Evolutionary conservation across 2,329 filamentous ascomycete genomes (phyloP), one percentile per base, ranked within the genome.

Genomic region (Thermothelomyces thermophilus): DNA sequence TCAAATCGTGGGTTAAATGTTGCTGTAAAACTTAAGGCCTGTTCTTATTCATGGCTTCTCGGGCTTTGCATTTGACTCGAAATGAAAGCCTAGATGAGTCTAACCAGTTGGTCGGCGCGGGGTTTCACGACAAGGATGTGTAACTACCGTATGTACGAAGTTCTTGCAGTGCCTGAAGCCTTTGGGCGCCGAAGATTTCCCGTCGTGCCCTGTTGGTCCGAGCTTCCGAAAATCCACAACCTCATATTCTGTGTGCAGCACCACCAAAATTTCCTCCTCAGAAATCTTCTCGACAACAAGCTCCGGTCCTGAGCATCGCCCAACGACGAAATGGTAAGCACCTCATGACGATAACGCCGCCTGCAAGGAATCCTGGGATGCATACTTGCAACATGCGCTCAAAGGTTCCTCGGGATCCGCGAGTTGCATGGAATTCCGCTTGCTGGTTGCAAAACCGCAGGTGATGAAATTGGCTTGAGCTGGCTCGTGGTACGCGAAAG

Each of bases 391-490:
- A 46, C 34, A 50, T 62, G 61, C 58, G 58, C 60, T 63, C 50
- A 61, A 63, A 36, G 41, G 59, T 58, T 56, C 58, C 56, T 63
- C 48, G 61, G 61, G 52, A 57, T 64, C 63, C 60, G 61, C 63
- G 63, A 62, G 67, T 59, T 59, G 62, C 65, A 62, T 63, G 58
- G 57, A 55, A 60, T 63, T 68, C 71, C 70, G 68, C 67, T 64
- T 66, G 64, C 65, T 62, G 63, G 69, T 68, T 65, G 64, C 63
- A 64, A 62, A 66, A 68, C 68, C 68, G 55, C 62, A 59, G 72
- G 76, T 80, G 79, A 81, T 72, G 79, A 80, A 70, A n/a, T n/a
- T 82, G 81, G 79, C 81, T 84, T 78, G 80, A 84, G 80, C 67
- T 66, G 62, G 63, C 72, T 69, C 62, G 59, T 53, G 63, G 64